A percentile compares a stretch with the other conserved stretches of the same genome.
phyloP scores from a whole-genome alignment of 345 rosid genomes.

The Camelina laxa region DNA sequence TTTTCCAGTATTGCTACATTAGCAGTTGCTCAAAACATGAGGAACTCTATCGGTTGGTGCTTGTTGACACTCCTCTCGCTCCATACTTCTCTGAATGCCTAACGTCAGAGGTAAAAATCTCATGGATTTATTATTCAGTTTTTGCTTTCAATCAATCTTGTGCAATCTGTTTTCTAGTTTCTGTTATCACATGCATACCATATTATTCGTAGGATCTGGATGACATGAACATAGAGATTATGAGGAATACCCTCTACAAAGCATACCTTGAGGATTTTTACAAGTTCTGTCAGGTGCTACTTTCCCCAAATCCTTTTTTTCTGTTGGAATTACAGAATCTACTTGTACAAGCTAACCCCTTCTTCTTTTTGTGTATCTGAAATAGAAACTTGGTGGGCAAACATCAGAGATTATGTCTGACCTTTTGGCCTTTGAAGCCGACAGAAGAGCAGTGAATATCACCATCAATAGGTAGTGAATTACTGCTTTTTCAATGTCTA shows the following conservation, averaged over 20 bases:
- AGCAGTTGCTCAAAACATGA: constrained; percentile 99
- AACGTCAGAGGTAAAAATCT: constrained; percentile 79
- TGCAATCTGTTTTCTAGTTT: background rate
- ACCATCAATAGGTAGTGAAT: constrained; percentile 77
- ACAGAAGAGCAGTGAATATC: constrained; percentile 96
- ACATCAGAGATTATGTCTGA: constrained; percentile 98
- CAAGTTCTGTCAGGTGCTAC: constrained; percentile 89
- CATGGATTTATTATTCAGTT: background rate
- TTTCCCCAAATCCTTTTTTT: background rate
- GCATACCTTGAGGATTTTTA: constrained; percentile 97
- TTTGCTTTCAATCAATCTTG: background rate
- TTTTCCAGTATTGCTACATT: constrained; percentile 85
- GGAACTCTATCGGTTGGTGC: constrained; percentile 98
- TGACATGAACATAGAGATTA: constrained; percentile 97
- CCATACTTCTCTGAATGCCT: constrained; percentile 98
- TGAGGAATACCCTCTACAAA: constrained; percentile 96
- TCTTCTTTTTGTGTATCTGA: background rate
- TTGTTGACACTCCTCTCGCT: constrained; percentile 98
- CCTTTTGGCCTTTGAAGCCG: constrained; percentile 97
- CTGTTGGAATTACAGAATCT: background rate
- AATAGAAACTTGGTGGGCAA: constrained; percentile 97
- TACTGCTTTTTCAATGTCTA: background rate
- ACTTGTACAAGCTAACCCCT: background rate
- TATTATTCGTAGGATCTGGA: constrained; percentile 70
- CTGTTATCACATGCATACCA: background rate